Conservation (phyloP, 2,329 filamentous ascomycete species). For the Arachnomyces sp. region DNA sequence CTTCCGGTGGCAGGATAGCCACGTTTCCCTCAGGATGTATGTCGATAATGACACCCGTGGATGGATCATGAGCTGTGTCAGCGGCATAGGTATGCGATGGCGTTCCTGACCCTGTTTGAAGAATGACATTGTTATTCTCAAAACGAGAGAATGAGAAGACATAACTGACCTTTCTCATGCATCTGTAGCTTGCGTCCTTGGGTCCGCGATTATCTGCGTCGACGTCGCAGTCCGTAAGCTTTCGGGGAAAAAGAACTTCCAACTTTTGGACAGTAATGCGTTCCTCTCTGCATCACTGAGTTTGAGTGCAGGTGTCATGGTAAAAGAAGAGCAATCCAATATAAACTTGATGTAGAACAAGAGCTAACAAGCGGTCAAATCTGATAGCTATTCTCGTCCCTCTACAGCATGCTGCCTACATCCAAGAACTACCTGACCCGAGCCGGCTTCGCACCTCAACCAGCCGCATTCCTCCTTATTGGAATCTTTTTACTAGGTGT, state of each 20-base stretch:
- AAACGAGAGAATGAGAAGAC: neutral
- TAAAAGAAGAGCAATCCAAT: slow-evolving; percentile 35
- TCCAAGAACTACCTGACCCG: slow-evolving; percentile 68
- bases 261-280: slow-evolving; percentile 78
- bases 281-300: slow-evolving; percentile 86
- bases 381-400: slow-evolving; percentile 72
- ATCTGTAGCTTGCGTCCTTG: slow-evolving; percentile 51
- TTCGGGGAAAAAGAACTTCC: slow-evolving; percentile 68
- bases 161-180: slow-evolving; percentile 2
- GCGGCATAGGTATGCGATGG: slow-evolving; percentile 60
- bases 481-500: slow-evolving; percentile 43
- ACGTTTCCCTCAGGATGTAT: slow-evolving; percentile 29
- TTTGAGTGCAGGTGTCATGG: slow-evolving; percentile 94
- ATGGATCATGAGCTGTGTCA: slow-evolving; percentile 81
- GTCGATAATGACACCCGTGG: slow-evolving; percentile 77
- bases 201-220: slow-evolving; percentile 78
- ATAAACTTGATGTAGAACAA: neutral
- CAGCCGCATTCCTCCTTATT: slow-evolving; percentile 49
- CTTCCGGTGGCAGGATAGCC: slow-evolving; percentile 5
- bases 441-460: slow-evolving; percentile 58
- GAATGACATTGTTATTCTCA: neutral
- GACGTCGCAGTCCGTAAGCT: slow-evolving; percentile 69
- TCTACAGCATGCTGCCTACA: slow-evolving; percentile 89
- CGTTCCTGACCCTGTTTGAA: slow-evolving; percentile 7
- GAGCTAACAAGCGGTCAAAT: slow-evolving; percentile 6